Evolutionary conservation across 192 early-diverging fungal species (phyloP).

Genomic region (Podila clonocystis): DNA sequence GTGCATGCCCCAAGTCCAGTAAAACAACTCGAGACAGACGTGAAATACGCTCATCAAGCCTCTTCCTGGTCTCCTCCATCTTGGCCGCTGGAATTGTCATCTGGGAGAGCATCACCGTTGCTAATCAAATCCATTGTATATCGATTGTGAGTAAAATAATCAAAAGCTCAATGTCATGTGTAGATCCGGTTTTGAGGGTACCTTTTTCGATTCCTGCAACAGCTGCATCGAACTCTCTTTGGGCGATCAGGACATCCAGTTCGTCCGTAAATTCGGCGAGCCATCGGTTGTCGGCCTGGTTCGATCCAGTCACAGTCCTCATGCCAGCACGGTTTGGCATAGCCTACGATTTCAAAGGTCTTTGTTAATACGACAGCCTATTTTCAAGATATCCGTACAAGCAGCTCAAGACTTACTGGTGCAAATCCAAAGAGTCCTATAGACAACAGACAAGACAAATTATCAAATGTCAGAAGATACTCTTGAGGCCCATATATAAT

Average conservation of each 20-base stretch:
- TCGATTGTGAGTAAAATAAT: not conserved
- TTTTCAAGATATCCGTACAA: too few relatives aligned
- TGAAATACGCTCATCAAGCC: constrained; percentile 56
- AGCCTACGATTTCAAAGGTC: constrained; percentile 2
- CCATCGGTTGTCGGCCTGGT: constrained; percentile 60
- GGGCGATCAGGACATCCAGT: constrained; percentile 93
- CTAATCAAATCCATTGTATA: constrained; percentile 9
- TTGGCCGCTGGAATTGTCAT: constrained; percentile 40
- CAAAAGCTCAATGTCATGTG: not conserved
- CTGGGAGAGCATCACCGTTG: constrained; percentile 41
- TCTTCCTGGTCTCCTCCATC: constrained; percentile 51
- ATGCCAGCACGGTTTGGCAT: constrained; percentile 48
- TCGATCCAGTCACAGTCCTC: constrained; percentile 25
- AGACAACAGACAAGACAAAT: not conserved
- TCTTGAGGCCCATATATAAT: not conserved
- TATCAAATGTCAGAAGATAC: not conserved
- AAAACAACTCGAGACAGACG: constrained; percentile 54
- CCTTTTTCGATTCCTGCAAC: constrained; percentile 77
- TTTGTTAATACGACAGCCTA: not conserved
- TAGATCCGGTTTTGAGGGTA: constrained; percentile 1
- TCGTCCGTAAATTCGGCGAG: constrained; percentile 84
- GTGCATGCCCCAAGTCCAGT: constrained; percentile 81
- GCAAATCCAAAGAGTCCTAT: constrained; percentile 36
- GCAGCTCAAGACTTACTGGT: constrained; percentile 7
- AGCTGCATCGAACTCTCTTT: constrained; percentile 89